A percentile compares a stretch with the other conserved stretches of the same genome.
phyloP scores from a whole-genome alignment of 768 basidiomycete genomes.

The Macrolepiota albuminosa region DNA sequence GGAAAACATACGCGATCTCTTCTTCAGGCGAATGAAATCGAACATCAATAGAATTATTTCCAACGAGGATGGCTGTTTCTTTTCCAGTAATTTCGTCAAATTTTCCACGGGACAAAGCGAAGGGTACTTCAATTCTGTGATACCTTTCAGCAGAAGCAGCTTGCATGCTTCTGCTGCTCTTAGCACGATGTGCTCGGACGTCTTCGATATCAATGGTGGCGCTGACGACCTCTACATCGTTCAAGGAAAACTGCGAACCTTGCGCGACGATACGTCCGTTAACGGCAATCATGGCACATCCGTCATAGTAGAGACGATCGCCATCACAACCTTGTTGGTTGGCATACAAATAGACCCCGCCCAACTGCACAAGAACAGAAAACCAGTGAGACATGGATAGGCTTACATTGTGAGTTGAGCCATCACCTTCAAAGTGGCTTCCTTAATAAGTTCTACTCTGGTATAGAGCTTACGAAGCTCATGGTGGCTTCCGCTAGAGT shows the following conservation, averaged over 20 bases:
- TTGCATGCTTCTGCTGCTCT: slow-evolving; percentile 85
- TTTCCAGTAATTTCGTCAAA: slow-evolving; percentile 60
- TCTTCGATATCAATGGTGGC: slow-evolving; percentile 98
- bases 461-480: slow-evolving; percentile 94
- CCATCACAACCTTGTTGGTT: slow-evolving; percentile 99
- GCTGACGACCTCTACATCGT: slow-evolving; percentile 93
- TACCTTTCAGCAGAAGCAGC: slow-evolving; percentile 74
- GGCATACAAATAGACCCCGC: slow-evolving; percentile 95
- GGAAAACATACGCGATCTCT: slow-evolving; percentile 84
- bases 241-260: slow-evolving; percentile 93
- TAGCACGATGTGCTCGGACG: slow-evolving; percentile 84
- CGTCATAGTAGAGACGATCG: slow-evolving; percentile 96
- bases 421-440: slow-evolving; percentile 87
- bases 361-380: slow-evolving; percentile 53
- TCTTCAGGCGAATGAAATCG: slow-evolving; percentile 88
- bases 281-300: slow-evolving; percentile 92
- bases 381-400: not conserved
- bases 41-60: slow-evolving; percentile 40
- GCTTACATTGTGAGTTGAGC: not conserved
- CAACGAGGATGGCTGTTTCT: slow-evolving; percentile 35
- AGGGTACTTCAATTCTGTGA: slow-evolving; percentile 76
- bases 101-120: slow-evolving; percentile 73
- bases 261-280: slow-evolving; percentile 93
- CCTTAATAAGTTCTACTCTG: slow-evolving; percentile 92
- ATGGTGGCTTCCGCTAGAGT: slow-evolving; percentile 97